Conservation (phyloP, 169 alveolate genomes). For the Eimeria necatrix region DNA sequence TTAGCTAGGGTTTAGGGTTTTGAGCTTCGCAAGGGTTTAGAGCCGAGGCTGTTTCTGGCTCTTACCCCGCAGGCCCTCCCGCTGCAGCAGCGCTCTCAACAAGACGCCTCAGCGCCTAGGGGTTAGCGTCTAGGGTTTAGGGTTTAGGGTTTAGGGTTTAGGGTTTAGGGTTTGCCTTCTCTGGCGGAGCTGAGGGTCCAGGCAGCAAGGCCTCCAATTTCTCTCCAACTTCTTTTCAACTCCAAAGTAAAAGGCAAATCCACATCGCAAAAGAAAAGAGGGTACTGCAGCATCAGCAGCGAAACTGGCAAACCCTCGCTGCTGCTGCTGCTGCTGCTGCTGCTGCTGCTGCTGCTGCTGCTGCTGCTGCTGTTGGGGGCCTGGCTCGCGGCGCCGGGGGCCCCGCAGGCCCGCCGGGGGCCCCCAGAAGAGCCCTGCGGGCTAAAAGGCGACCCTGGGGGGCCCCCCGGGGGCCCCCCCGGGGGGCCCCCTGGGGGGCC, state of each 20-base stretch:
- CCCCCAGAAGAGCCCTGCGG: not conserved
- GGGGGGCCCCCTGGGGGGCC: not conserved
- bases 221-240: conserved; percentile 7
- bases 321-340: not conserved
- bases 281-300: not conserved
- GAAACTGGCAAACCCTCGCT: not conserved
- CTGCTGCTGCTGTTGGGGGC: not conserved
- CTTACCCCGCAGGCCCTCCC: too few species aligned
- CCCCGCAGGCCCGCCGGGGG: not conserved
- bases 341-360: not conserved
- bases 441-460: not conserved
- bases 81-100: not conserved
- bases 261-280: conserved; percentile 49
- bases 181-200: conserved; percentile 63
- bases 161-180: conserved; percentile 16
- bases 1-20: too few species aligned
- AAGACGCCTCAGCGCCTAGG: not conserved
- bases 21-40: too few species aligned
- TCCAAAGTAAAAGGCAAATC: conserved; percentile 13
- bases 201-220: conserved; percentile 45
- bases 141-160: not conserved
- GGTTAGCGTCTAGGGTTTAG: too few species aligned
- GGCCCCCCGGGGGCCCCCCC: not conserved
- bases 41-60: too few species aligned
- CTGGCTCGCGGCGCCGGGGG: not conserved